Percentiles rank a stretch among this genome's conserved stretches.
These are phyloP conservation scores for Colletotrichum sp. DNA, from an alignment of 2,329 filamentous ascomycete species.

Conservation along the genomic window DNA sequence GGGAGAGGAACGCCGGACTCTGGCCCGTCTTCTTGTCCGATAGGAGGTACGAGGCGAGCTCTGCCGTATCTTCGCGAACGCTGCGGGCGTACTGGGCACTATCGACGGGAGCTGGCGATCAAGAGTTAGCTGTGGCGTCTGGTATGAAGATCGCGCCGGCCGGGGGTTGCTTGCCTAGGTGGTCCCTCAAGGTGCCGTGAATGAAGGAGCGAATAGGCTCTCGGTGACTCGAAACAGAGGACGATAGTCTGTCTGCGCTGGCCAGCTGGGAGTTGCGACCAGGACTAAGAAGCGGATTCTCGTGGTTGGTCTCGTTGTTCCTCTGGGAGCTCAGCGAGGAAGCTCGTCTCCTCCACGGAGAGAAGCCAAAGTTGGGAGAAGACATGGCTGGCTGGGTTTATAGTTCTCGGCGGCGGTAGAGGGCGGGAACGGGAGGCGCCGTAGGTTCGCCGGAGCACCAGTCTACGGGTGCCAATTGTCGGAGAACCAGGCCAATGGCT, in stretches of 20 bases:
- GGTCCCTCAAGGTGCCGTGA: constrained; percentile 66
- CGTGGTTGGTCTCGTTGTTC: constrained; percentile 23
- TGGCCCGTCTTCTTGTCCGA: constrained; percentile 61
- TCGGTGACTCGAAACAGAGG: constrained; percentile 47
- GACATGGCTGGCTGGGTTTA: constrained; percentile 42
- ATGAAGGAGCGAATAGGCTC: constrained; percentile 77
- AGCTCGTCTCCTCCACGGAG: constrained; percentile 50
- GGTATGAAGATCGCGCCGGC: neutral
- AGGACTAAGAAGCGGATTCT: constrained; percentile 23
- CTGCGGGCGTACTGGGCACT: constrained; percentile 77
- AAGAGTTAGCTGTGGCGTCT: neutral
- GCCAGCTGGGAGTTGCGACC: constrained; percentile 23
- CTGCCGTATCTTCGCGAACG: constrained; percentile 85
- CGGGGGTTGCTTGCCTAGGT: constrained; percentile 52
- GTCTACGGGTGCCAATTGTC: neutral
- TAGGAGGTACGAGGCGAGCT: constrained; percentile 83
- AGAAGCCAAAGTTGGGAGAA: constrained; percentile 50
- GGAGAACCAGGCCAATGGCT: constrained; percentile 3
- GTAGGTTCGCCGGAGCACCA: constrained; percentile 4
- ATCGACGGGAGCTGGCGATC: constrained; percentile 57
- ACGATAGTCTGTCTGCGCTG: constrained; percentile 39
- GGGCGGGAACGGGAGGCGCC: neutral
- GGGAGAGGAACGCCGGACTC: constrained; percentile 50
- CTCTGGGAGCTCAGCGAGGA: constrained; percentile 25
- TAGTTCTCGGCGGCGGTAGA: neutral